phyloP scores from a whole-genome alignment of 306 rosid species.

The Rosa multiflora region DNA sequence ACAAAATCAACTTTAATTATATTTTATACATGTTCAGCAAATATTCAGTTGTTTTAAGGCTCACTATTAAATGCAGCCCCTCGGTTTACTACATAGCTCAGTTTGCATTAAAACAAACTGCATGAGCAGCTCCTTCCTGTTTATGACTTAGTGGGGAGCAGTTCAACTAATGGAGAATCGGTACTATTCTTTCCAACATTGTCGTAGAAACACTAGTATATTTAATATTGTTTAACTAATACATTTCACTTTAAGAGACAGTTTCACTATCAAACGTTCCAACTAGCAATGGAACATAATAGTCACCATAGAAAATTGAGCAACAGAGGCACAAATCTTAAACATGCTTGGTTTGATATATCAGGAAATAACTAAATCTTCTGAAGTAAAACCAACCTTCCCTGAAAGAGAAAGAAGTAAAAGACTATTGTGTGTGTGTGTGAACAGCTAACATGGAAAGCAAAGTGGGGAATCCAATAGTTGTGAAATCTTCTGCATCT shows the following conservation, averaged over 20 bases:
- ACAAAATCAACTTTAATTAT: not conserved
- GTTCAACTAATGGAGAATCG: not conserved
- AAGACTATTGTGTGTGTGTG: too few relatives aligned
- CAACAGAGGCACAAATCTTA: not conserved
- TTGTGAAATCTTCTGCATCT: too few relatives aligned
- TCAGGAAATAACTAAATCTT: not conserved
- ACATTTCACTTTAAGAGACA: not conserved
- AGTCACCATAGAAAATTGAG: not conserved
- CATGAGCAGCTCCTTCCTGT: not conserved
- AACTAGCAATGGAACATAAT: not conserved
- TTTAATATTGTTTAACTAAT: not conserved
- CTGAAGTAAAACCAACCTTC: not conserved
- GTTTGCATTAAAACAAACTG: not conserved
- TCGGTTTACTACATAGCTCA: not conserved
- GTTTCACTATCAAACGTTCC: not conserved
- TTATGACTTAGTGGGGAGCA: conserved; percentile 1
- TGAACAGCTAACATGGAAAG: too few relatives aligned
- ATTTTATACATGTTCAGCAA: not conserved
- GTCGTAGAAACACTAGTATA: not conserved
- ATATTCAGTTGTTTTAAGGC: not conserved
- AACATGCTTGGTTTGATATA: conserved; percentile 11
- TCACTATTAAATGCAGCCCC: not conserved
- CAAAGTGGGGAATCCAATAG: too few relatives aligned
- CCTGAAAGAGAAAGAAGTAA: not conserved
- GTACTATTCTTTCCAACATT: not conserved